Evolutionary conservation across 306 rosid species (phyloP), one percentile per base, ranked within the genome.

Genomic region (Quercus bicolor): DNA sequence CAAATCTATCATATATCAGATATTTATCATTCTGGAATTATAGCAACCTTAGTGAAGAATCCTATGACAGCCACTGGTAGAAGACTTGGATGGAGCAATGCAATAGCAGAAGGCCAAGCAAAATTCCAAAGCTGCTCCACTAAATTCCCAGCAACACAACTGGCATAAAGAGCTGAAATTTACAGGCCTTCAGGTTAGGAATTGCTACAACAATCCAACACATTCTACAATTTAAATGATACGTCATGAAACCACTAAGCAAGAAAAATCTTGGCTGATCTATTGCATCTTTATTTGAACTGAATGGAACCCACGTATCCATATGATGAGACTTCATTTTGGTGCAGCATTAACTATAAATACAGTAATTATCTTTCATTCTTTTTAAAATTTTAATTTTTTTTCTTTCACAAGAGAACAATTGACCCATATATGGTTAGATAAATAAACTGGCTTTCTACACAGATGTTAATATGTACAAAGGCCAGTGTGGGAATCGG

Each of bases 101-200:
- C 99, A 70, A 96, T 93, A 66, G 99, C 93, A 72, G 98, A 91
- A 84, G 99, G 99, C 99, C 98, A 96, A 72, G 99, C 97, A 60
- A 96, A 96, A 88, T 83, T 91, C 99, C 99, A 96, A 82, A 93
- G 90, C 77, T 96, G 99, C 83, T 96, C 99, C 72, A 96, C 99
- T 54, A 90, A 77, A 86, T 96, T 96, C 59, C 96, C 97, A 86
- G 94, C 92, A 21, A 93, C 75, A 79, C 99, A 95, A 75, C 96
- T 86, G 75, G 89, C 92, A 81, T 95, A 93, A 74, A 95, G 82
- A 85, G 94, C 99, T 95, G 96, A 84, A 89, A 88, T 74, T 21
- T 80, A 26, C 54, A 43, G 70, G 56, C 57, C 37, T 65, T 78
- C 68, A 56, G 70, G 78, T 88, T 80, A 87, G 80, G 78, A 84